Conservation (phyloP, 2,329 filamentous ascomycete genomes). For the Fusarium napiforme region DNA sequence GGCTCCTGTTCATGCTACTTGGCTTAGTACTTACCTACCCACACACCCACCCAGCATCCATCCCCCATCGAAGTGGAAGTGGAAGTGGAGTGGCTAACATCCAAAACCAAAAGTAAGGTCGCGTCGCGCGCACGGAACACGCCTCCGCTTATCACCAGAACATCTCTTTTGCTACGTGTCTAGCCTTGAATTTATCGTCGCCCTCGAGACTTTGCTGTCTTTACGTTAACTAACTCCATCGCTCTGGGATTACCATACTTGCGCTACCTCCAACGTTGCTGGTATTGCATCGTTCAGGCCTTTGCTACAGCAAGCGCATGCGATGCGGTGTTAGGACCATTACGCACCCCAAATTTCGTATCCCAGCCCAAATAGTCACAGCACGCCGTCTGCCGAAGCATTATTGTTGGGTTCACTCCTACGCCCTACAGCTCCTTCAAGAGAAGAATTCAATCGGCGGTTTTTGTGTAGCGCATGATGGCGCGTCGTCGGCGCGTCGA, state of each 20-base stretch:
- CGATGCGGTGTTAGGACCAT: conserved; percentile 38
- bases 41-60: neutral
- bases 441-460: neutral
- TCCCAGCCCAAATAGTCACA: conserved; percentile 28
- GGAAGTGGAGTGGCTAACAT: conserved; percentile 21
- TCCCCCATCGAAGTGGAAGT: conserved; percentile 8
- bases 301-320: conserved; percentile 30
- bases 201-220: conserved; percentile 15
- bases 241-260: neutral
- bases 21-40: neutral
- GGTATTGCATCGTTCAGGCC: neutral
- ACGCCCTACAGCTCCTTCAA: neutral
- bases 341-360: conserved; percentile 35
- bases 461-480: conserved; percentile 46
- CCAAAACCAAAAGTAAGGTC: conserved; percentile 32
- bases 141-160: conserved; percentile 40
- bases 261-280: conserved; percentile 10
- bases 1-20: neutral
- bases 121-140: conserved; percentile 43
- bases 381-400: neutral
- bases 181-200: conserved; percentile 21
- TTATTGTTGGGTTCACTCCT: neutral
- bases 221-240: conserved; percentile 17
- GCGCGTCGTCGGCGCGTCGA: conserved; percentile 52
- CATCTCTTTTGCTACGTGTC: conserved; percentile 31